Percentiles rank a stretch among this genome's conserved stretches.
These are phyloP conservation scores for Penicillium simplicissimum DNA, from an alignment of 495 filamentous ascomycete genomes.

Conservation along the genomic window DNA sequence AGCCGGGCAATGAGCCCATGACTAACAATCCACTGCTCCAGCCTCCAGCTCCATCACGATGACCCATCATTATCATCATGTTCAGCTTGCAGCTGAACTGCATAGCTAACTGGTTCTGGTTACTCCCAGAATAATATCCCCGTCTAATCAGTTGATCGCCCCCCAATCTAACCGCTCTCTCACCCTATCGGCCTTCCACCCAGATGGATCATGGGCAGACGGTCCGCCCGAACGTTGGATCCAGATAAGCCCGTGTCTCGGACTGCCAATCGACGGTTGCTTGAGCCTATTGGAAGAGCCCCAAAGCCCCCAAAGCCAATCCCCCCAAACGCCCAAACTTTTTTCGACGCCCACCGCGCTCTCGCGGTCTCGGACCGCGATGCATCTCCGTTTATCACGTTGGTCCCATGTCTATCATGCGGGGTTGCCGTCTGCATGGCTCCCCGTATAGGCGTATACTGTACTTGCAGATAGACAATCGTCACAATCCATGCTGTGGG, in stretches of 20 bases:
- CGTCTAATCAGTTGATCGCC: too few species aligned
- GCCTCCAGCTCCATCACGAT: too few species aligned
- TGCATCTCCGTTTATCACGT: slow-evolving; percentile 11
- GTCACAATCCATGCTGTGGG: too few species aligned
- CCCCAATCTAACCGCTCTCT: neutral
- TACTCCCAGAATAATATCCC: too few species aligned
- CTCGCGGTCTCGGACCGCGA: slow-evolving; percentile 31
- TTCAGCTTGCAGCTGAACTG: too few species aligned
- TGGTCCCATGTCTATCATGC: slow-evolving; percentile 20
- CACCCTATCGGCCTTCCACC: slow-evolving; percentile 1
- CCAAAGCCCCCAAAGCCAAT: neutral
- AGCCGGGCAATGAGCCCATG: neutral
- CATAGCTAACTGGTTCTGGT: too few species aligned
- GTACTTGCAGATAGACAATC: neutral
- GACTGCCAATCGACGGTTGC: slow-evolving; percentile 1
- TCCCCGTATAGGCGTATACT: too few species aligned
- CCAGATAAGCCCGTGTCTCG: slow-evolving; percentile 20
- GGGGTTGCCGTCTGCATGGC: slow-evolving; percentile 17
- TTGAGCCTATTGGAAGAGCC: neutral
- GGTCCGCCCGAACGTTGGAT: neutral
- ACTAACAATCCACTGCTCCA: neutral
- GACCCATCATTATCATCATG: too few species aligned
- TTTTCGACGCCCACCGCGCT: slow-evolving; percentile 17
- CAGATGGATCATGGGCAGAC: neutral
- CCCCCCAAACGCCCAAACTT: neutral